Percentiles rank a stretch among this genome's conserved stretches.
Conservation (phyloP, 1,284 basidiomycete genomes). For the Lignosus rhinocerotis region DNA sequence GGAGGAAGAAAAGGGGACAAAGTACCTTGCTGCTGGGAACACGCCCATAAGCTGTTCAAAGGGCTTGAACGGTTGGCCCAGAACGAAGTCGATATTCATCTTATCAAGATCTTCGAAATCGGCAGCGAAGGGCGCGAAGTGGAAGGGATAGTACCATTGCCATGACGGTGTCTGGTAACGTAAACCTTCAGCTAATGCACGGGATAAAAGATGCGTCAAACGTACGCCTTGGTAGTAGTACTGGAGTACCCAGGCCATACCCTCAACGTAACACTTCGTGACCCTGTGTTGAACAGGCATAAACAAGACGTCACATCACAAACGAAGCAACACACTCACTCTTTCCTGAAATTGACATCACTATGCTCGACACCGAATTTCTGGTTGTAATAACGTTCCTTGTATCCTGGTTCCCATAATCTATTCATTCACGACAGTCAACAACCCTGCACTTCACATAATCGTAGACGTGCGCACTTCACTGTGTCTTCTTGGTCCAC, state of each 20-base stretch:
- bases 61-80: conserved; percentile 91
- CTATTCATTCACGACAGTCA: conserved; percentile 41
- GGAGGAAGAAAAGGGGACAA: not conserved
- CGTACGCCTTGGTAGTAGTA: conserved; percentile 98
- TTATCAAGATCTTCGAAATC: conserved; percentile 86
- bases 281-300: conserved; percentile 50
- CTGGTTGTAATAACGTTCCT: conserved; percentile 91
- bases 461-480: conserved; percentile 56
- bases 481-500: conserved; percentile 94
- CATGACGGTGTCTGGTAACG: conserved; percentile 84
- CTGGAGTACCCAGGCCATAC: conserved; percentile 93
- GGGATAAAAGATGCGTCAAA: conserved; percentile 16
- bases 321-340: conserved; percentile 47
- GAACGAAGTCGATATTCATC: conserved; percentile 79
- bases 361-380: conserved; percentile 85
- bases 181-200: conserved; percentile 9
- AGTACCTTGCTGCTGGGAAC: conserved; percentile 89
- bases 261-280: conserved; percentile 87
- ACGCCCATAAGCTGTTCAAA: conserved; percentile 99
- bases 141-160: conserved; percentile 99
- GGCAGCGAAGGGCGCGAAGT: conserved; percentile 97
- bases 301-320: not conserved
- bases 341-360: conserved; percentile 74
- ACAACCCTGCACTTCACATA: conserved; percentile 6
- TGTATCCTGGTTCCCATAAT: conserved; percentile 94